phyloP scores from a whole-genome alignment of 2,329 filamentous ascomycete species.

The Furcasterigmium sp. region DNA sequence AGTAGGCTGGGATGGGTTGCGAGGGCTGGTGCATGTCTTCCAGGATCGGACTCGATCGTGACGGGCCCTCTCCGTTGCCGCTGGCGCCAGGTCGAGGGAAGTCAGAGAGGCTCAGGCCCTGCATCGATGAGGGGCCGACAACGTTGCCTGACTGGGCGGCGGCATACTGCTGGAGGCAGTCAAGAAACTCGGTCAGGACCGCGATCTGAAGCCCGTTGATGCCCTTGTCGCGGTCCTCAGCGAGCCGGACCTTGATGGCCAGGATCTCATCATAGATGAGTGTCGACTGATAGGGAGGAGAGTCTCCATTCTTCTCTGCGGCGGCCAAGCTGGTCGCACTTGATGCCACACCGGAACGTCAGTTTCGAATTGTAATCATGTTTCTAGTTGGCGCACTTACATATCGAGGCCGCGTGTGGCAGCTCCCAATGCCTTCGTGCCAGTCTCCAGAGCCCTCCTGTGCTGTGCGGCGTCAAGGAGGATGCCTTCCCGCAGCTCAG shows the following conservation, averaged over 20 bases:
- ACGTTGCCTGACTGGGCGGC: not conserved
- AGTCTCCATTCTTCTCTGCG: constrained; percentile 6
- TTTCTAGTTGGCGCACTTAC: not conserved
- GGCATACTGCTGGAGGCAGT: not conserved
- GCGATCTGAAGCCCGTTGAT: not conserved
- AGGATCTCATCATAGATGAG: constrained; percentile 6
- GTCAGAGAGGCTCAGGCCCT: not conserved
- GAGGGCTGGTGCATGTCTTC: not conserved
- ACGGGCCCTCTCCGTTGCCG: not conserved
- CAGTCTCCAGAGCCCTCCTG: not conserved
- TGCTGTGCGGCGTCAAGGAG: not conserved
- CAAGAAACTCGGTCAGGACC: not conserved
- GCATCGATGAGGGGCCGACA: not conserved
- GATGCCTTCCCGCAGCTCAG: not conserved
- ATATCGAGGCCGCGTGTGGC: constrained; percentile 3
- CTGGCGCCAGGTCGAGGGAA: not conserved
- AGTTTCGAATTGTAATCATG: not conserved
- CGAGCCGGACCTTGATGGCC: constrained; percentile 2
- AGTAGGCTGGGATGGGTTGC: not conserved
- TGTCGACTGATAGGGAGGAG: constrained; percentile 7
- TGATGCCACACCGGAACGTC: no score
- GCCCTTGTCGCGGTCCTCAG: constrained; percentile 1
- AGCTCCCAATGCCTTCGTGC: constrained; percentile 1
- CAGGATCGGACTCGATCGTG: not conserved
- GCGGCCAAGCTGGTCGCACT: constrained; percentile 1